phyloP scores from a whole-genome alignment of 208 protist genomes.

The Crithidia brevicula region DNA sequence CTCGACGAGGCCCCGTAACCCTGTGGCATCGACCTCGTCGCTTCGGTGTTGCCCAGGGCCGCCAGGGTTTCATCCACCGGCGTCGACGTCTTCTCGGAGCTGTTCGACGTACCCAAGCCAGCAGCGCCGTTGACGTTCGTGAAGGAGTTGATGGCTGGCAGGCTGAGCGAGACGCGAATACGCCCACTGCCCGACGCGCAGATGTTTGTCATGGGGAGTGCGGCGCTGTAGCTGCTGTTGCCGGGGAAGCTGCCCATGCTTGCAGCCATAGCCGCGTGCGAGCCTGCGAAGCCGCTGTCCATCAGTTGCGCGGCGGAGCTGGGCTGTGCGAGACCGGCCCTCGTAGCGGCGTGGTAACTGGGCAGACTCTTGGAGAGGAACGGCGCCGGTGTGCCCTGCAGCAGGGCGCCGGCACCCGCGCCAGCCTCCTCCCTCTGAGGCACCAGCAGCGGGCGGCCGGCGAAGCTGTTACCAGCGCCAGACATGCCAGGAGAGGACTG shows the following conservation, averaged over 20 bases:
- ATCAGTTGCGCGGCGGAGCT: not conserved
- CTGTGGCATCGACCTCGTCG: conserved; percentile 18
- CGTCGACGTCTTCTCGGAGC: conserved; percentile 30
- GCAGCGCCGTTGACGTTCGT: not conserved
- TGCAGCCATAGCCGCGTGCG: conserved; percentile 1
- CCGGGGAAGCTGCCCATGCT: conserved; percentile 23
- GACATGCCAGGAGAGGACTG: not conserved
- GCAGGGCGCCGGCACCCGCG: not conserved
- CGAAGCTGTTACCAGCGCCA: conserved; percentile 1
- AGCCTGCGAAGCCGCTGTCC: conserved; percentile 1
- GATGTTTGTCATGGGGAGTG: not conserved
- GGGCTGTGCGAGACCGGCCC: not conserved
- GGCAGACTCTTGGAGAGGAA: conserved; percentile 19
- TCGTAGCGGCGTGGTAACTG: conserved; percentile 8
- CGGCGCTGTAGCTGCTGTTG: conserved; percentile 14
- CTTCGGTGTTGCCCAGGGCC: not conserved
- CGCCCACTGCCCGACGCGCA: conserved; percentile 12
- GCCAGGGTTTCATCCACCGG: conserved; percentile 19
- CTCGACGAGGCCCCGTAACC: conserved; percentile 18
- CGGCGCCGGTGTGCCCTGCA: conserved; percentile 4
- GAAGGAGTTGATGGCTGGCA: conserved; percentile 13
- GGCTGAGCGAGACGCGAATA: conserved; percentile 24
- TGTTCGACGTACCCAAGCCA: conserved; percentile 18
- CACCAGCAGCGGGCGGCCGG: conserved; percentile 21
- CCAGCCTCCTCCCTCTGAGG: conserved; percentile 15